A percentile compares a stretch with the other conserved stretches of the same genome.
These are phyloP conservation scores for Kwoniella shivajii DNA, from an alignment of 1,284 basidiomycete species.

Conservation along the genomic window DNA sequence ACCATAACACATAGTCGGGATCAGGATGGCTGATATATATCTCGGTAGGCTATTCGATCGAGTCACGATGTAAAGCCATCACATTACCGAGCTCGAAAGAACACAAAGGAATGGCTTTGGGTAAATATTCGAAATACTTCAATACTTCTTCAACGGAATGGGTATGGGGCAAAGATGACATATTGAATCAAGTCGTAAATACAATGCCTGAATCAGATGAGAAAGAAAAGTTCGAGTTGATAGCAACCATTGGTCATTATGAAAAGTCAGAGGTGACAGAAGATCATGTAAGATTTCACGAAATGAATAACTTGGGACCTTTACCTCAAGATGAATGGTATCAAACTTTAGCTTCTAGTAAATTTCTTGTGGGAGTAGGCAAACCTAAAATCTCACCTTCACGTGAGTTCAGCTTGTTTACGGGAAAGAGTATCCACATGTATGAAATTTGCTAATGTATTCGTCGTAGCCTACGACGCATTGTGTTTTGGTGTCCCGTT, in stretches of 20 bases:
- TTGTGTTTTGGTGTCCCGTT: constrained; percentile 57
- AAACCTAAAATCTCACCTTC: constrained; percentile 41
- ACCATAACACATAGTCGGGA: not conserved
- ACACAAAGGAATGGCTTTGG: constrained; percentile 49
- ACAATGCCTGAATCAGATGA: constrained; percentile 8
- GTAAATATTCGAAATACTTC: constrained; percentile 48
- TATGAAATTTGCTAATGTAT: not conserved
- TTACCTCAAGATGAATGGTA: constrained; percentile 24
- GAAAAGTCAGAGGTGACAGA: constrained; percentile 5
- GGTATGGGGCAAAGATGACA: constrained; percentile 10
- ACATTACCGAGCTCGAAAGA: constrained; percentile 31
- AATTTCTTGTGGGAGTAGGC: constrained; percentile 24
- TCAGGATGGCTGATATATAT: not conserved
- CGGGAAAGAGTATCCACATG: not conserved
- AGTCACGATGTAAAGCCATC: constrained; percentile 37
- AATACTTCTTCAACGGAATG: constrained; percentile 13
- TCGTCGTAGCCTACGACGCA: constrained; percentile 50
- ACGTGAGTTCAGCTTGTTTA: constrained; percentile 19
- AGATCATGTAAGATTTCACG: constrained; percentile 12
- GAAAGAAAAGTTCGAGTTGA: constrained; percentile 28
- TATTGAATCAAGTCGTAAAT: constrained; percentile 3
- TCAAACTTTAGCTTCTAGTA: constrained; percentile 27
- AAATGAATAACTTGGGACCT: constrained; percentile 26
- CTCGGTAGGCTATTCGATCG: constrained; percentile 52
- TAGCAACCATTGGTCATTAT: constrained; percentile 30